Conservation (phyloP, 2,329 filamentous ascomycete species). For the Curvularia verruculosa region DNA sequence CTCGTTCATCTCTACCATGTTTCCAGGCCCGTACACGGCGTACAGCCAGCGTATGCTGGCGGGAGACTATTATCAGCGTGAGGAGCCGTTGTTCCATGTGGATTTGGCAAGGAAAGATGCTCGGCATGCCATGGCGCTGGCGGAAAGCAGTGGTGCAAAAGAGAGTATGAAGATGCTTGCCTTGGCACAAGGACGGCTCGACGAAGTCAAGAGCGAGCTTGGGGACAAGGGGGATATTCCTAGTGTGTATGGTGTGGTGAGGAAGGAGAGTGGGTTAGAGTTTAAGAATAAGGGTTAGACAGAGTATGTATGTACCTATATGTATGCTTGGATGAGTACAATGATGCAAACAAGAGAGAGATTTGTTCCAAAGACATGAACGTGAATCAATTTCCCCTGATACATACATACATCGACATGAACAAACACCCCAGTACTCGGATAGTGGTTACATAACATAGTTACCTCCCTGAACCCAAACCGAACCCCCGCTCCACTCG, state of each 20-base stretch:
- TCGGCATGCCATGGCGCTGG: conserved; percentile 73
- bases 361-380: background rate
- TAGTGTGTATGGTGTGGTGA: conserved; percentile 79
- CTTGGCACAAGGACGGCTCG: conserved; percentile 70
- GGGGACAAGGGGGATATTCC: conserved; percentile 79
- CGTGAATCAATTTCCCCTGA: too few species aligned
- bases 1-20: conserved; percentile 72
- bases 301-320: too few species aligned
- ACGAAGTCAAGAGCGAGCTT: conserved; percentile 69
- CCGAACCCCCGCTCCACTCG: background rate
- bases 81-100: conserved; percentile 81
- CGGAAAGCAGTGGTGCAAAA: conserved; percentile 60
- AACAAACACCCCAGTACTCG: too few species aligned
- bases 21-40: conserved; percentile 75
- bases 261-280: conserved; percentile 73
- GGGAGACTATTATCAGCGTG: conserved; percentile 77
- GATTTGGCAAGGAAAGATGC: conserved; percentile 85
- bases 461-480: too few species aligned
- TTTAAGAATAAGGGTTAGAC: conserved; percentile 61
- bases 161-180: conserved; percentile 68
- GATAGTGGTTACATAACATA: too few species aligned
- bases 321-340: background rate
- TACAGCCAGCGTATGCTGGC: conserved; percentile 76
- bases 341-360: background rate
- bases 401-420: too few species aligned